Evolutionary conservation across 495 filamentous ascomycete genomes (phyloP).

Genomic region (Monascus purpureus): DNA sequence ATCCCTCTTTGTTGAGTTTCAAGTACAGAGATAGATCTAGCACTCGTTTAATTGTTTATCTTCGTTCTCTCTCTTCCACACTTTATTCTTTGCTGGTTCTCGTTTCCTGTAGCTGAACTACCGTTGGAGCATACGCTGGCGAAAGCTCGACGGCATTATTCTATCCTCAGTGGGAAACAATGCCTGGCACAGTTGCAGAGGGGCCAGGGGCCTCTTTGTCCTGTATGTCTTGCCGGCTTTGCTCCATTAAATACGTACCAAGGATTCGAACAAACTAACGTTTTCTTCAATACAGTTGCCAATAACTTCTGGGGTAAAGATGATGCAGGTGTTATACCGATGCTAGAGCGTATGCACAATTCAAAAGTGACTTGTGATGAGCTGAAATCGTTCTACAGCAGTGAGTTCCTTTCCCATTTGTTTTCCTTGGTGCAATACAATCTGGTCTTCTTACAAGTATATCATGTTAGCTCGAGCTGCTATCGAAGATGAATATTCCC

Average conservation of each 20-base stretch:
- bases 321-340: constrained; percentile 84
- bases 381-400: constrained; percentile 77
- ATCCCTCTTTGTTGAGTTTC: no score
- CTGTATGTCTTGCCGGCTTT: constrained; percentile 30
- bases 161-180: constrained; percentile 21
- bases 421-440: no score
- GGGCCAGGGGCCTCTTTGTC: constrained; percentile 50
- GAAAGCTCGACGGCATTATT: constrained; percentile 17
- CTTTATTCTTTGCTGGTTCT: constrained; percentile 5
- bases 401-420: constrained; percentile 36
- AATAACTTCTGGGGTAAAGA: constrained; percentile 99
- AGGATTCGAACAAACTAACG: constrained; percentile 7
- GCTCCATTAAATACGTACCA: not conserved
- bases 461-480: constrained; percentile 58
- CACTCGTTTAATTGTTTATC: not conserved
- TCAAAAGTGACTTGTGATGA: constrained; percentile 95
- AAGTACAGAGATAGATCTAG: no score
- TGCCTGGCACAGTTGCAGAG: constrained; percentile 49
- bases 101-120: constrained; percentile 4
- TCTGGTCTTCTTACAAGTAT: no score
- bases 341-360: constrained; percentile 92
- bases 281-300: constrained; percentile 47
- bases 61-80: constrained; percentile 3
- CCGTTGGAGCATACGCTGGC: constrained; percentile 30
- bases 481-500: constrained; percentile 96